phyloP scores from a whole-genome alignment of 306 rosid species.

The Prosopis cineraria region DNA sequence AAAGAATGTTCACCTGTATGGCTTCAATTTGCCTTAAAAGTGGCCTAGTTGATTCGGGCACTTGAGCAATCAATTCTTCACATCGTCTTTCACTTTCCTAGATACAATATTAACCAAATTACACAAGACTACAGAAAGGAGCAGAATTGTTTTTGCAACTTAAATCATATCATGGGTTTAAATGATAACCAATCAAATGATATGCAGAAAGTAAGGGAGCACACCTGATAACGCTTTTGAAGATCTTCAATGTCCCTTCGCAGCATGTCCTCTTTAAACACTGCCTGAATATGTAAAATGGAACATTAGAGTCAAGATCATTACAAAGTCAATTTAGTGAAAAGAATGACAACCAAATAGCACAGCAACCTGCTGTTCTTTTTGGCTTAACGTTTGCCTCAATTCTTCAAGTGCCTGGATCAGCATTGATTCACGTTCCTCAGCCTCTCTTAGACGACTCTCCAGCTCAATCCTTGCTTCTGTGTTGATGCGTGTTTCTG shows the following conservation, averaged over 20 bases:
- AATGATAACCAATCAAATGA: conserved; percentile 24
- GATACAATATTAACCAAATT: conserved; percentile 36
- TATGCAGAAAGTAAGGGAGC: conserved; percentile 35
- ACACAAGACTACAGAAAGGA: conserved; percentile 38
- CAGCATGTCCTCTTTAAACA: conserved; percentile 88
- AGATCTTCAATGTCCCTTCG: conserved; percentile 94
- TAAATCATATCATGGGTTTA: conserved; percentile 22
- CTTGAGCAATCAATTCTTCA: conserved; percentile 95
- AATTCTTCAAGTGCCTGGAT: conserved; percentile 94
- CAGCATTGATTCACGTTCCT: conserved; percentile 92
- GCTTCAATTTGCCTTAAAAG: conserved; percentile 98
- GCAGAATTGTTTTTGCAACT: conserved; percentile 8
- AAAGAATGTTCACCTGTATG: conserved; percentile 72
- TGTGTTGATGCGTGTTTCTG: conserved; percentile 69
- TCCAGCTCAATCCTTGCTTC: conserved; percentile 83
- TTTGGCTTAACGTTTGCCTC: conserved; percentile 90
- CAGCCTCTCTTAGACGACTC: conserved; percentile 66
- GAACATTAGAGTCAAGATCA: conserved; percentile 14
- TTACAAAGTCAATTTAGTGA: conserved; percentile 29
- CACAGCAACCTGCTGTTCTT: conserved; percentile 90
- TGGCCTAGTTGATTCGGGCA: conserved; percentile 98
- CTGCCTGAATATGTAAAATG: conserved; percentile 59
- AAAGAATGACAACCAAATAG: conserved; percentile 29
- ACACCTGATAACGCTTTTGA: conserved; percentile 92
- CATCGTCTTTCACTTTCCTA: conserved; percentile 99